A percentile compares a stretch with the other conserved stretches of the same genome.
Evolutionary conservation across 768 basidiomycete species (phyloP).

Genomic region (Termitomyces sp.): DNA sequence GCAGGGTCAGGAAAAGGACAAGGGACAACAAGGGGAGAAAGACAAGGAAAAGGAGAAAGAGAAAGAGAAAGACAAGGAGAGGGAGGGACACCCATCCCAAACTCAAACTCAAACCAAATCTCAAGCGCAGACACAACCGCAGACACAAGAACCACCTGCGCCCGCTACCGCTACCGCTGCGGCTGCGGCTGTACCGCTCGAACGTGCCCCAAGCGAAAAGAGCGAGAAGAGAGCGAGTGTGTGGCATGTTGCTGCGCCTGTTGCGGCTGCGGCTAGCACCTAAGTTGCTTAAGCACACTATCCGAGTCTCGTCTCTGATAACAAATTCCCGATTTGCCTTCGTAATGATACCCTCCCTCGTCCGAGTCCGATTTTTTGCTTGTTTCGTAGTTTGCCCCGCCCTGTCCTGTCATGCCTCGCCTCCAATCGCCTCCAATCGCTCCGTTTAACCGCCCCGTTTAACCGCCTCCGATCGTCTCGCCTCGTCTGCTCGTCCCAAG

Average conservation of each 20-base stretch:
- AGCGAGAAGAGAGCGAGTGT: slow-evolving; percentile 7
- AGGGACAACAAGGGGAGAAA: neutral
- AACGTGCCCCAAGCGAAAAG: neutral
- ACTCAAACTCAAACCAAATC: too few relatives aligned
- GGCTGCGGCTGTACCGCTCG: neutral
- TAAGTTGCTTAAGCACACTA: too few relatives aligned
- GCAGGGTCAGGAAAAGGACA: slow-evolving; percentile 1
- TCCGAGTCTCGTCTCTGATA: too few relatives aligned
- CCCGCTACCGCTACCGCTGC: neutral
- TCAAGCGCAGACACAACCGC: neutral
- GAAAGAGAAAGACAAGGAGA: neutral
- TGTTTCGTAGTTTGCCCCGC: too few relatives aligned
- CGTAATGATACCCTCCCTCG: too few relatives aligned
- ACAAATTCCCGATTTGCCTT: too few relatives aligned
- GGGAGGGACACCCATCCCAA: neutral
- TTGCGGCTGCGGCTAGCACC: neutral
- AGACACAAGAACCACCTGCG: slow-evolving; percentile 11
- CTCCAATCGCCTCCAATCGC: too few relatives aligned
- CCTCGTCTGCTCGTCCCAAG: too few relatives aligned
- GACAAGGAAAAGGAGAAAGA: slow-evolving; percentile 2
- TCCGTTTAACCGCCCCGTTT: too few relatives aligned
- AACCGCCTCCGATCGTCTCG: too few relatives aligned
- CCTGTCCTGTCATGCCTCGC: too few relatives aligned
- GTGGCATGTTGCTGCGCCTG: slow-evolving; percentile 5
- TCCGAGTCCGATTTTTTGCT: too few relatives aligned